Evolutionary conservation across 1,284 basidiomycete species (phyloP).

Genomic region (Microbotryomycetes sp.): DNA sequence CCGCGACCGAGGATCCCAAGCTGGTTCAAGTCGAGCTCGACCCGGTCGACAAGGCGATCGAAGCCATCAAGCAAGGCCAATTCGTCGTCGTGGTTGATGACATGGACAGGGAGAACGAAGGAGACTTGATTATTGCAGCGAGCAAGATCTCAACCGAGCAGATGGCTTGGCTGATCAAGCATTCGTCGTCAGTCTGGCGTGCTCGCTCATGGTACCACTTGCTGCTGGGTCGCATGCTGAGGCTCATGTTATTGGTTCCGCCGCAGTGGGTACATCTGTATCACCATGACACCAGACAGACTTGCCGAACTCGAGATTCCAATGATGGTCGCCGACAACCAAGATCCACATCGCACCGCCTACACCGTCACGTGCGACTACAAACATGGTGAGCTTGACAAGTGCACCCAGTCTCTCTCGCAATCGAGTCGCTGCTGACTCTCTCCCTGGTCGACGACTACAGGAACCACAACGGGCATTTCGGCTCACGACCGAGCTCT

Average conservation of each 20-base stretch:
- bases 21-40: conserved; percentile 50
- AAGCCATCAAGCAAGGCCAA: conserved; percentile 71
- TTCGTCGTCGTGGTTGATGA: conserved; percentile 96
- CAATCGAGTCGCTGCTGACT: neutral
- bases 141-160: conserved; percentile 64
- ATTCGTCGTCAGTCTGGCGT: conserved; percentile 65
- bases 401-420: neutral
- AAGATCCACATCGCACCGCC: conserved; percentile 86
- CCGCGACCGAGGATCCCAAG: neutral
- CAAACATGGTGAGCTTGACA: conserved; percentile 57
- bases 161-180: conserved; percentile 98
- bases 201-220: neutral
- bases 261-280: conserved; percentile 91
- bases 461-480: conserved; percentile 91
- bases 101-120: conserved; percentile 87
- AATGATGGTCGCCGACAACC: conserved; percentile 87
- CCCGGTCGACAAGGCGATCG: conserved; percentile 68
- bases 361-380: conserved; percentile 97
- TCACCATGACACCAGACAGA: conserved; percentile 69
- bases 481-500: conserved; percentile 90
- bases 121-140: conserved; percentile 82
- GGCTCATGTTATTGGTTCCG: neutral
- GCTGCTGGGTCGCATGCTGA: neutral
- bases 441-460: neutral
- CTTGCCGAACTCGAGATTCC: conserved; percentile 78